phyloP scores from a whole-genome alignment of 2,329 filamentous ascomycete species.

The Septoria petroselini region DNA sequence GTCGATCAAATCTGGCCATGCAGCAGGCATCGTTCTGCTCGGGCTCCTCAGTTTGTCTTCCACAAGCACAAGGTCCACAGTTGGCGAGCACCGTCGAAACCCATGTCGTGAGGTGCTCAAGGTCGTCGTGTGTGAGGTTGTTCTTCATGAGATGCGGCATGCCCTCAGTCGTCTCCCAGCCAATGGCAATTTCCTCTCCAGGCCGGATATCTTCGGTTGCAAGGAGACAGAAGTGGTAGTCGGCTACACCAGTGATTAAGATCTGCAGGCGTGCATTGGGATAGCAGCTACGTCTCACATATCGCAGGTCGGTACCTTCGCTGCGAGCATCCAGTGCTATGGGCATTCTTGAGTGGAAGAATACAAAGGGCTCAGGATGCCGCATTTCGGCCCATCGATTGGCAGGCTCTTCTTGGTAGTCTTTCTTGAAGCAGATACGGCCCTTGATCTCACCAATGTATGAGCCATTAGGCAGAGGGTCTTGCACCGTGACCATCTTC shows the following conservation, averaged over 20 bases:
- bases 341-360: constrained; percentile 78
- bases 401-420: constrained; percentile 46
- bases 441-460: constrained; percentile 71
- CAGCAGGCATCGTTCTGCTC: constrained; percentile 4
- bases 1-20: constrained; percentile 35
- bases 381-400: constrained; percentile 49
- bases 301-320: constrained; percentile 82
- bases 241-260: constrained; percentile 70
- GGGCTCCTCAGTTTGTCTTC: constrained; percentile 36
- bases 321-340: constrained; percentile 89
- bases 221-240: constrained; percentile 91
- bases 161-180: constrained; percentile 53
- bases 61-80: constrained; percentile 76
- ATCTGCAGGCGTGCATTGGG: constrained; percentile 89
- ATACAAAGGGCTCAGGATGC: constrained; percentile 54
- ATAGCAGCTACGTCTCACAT: constrained; percentile 85
- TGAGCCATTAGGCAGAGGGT: constrained; percentile 50
- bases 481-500: constrained; percentile 62
- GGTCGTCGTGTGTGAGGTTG: constrained; percentile 26
- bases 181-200: constrained; percentile 65
- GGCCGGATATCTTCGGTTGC: constrained; percentile 74
- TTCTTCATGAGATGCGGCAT: constrained; percentile 26
- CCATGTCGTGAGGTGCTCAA: constrained; percentile 54
- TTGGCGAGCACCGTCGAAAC: constrained; percentile 69
- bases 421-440: constrained; percentile 47